Conservation (phyloP, 2,329 filamentous ascomycete genomes). For the Aspergillus sp. region DNA sequence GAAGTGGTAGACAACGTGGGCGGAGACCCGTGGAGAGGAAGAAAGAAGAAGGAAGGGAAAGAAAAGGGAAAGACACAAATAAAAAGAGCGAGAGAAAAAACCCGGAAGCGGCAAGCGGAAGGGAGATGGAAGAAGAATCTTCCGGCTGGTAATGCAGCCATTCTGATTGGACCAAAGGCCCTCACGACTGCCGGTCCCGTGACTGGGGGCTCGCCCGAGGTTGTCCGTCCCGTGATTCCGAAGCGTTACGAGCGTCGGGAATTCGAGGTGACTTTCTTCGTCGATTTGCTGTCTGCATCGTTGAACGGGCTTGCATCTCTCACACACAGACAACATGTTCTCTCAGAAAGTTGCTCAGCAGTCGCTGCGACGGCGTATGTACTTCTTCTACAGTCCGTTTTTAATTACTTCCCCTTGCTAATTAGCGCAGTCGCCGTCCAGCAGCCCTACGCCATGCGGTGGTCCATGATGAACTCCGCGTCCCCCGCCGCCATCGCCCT, state of each 20-base stretch:
- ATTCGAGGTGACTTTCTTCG: slow-evolving; percentile 19
- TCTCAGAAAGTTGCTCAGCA: slow-evolving; percentile 49
- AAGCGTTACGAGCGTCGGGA: slow-evolving; percentile 30
- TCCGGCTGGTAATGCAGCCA: slow-evolving; percentile 35
- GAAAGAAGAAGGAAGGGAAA: slow-evolving; percentile 13
- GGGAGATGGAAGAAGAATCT: slow-evolving; percentile 34
- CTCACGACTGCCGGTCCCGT: slow-evolving; percentile 29
- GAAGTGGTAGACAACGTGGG: slow-evolving; percentile 37
- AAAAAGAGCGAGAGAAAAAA: slow-evolving; percentile 16
- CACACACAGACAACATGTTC: slow-evolving; percentile 39
- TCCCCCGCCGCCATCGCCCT: slow-evolving; percentile 46
- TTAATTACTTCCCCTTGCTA: slow-evolving; percentile 12
- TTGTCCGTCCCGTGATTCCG: slow-evolving; percentile 40
- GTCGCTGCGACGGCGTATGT: slow-evolving; percentile 51
- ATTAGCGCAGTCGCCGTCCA: slow-evolving; percentile 44
- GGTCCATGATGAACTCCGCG: slow-evolving; percentile 43
- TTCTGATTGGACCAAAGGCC: slow-evolving; percentile 34
- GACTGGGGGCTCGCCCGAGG: slow-evolving; percentile 40
- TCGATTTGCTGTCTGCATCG: slow-evolving; percentile 12
- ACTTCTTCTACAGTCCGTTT: neutral
- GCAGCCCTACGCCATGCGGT: slow-evolving; percentile 44
- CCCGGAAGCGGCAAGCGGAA: slow-evolving; percentile 5
- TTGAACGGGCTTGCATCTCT: slow-evolving; percentile 4
- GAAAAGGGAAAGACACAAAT: slow-evolving; percentile 21
- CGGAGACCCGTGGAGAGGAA: slow-evolving; percentile 39